phyloP scores from a whole-genome alignment of 495 filamentous ascomycete genomes.

The Penicillium ochrochloron region DNA sequence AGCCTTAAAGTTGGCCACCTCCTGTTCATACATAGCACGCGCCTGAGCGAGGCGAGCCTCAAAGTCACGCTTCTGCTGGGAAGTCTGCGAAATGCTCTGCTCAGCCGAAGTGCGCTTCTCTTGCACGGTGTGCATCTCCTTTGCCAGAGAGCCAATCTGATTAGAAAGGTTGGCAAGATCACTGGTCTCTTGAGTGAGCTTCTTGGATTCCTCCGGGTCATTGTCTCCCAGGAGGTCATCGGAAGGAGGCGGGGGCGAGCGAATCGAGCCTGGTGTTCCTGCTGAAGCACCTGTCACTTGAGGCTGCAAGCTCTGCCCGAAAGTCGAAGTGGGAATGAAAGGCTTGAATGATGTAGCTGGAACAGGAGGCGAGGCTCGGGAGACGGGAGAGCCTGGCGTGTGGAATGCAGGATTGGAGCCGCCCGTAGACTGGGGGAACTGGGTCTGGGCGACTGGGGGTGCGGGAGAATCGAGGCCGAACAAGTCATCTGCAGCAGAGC shows the following conservation, averaged over 20 bases:
- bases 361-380: slow-evolving; percentile 43
- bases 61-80: slow-evolving; percentile 86
- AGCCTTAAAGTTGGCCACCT: slow-evolving; percentile 80
- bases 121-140: slow-evolving; percentile 92
- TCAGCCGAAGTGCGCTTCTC: slow-evolving; percentile 76
- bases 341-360: slow-evolving; percentile 73
- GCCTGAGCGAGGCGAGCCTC: slow-evolving; percentile 84
- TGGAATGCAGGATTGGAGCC: slow-evolving; percentile 59
- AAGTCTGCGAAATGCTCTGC: slow-evolving; percentile 76
- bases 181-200: slow-evolving; percentile 82
- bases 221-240: slow-evolving; percentile 95
- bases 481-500: slow-evolving; percentile 86
- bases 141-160: slow-evolving; percentile 85
- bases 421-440: slow-evolving; percentile 71
- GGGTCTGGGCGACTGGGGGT: slow-evolving; percentile 57
- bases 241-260: slow-evolving; percentile 58
- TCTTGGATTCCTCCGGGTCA: slow-evolving; percentile 87
- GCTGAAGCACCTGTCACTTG: slow-evolving; percentile 76
- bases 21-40: slow-evolving; percentile 86
- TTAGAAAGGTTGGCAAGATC: slow-evolving; percentile 97
- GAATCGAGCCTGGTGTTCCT: slow-evolving; percentile 44
- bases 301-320: slow-evolving; percentile 80
- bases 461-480: slow-evolving; percentile 80
- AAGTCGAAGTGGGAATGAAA: slow-evolving; percentile 87
- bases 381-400: slow-evolving; percentile 44